A percentile compares a stretch with the other conserved stretches of the same genome.
Evolutionary conservation across 129 eudicot species (phyloP).

Genomic region (Centrapalus pauciflorus): DNA sequence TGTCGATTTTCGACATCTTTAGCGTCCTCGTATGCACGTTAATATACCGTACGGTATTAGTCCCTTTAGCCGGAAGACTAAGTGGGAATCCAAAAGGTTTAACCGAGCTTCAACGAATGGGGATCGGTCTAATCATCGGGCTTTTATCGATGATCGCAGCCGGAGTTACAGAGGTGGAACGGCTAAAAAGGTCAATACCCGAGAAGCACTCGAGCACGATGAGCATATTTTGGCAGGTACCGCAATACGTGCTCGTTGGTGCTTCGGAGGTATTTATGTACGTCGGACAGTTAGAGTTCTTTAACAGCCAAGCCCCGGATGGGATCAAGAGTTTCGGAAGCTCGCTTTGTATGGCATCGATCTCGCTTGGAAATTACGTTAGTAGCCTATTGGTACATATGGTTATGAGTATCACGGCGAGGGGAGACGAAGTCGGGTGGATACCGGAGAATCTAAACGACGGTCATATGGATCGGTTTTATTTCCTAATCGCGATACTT

Average conservation of each 20-base stretch:
- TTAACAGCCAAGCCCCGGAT: conserved; percentile 82
- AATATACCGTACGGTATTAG: conserved; percentile 48
- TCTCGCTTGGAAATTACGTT: conserved; percentile 67
- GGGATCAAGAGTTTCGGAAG: conserved; percentile 91
- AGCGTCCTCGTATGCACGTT: conserved; percentile 62
- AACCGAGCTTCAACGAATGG: conserved; percentile 85
- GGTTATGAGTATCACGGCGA: conserved; percentile 59
- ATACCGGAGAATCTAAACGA: conserved; percentile 53
- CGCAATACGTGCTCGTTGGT: conserved; percentile 73
- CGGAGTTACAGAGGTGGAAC: conserved; percentile 51
- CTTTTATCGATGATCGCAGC: conserved; percentile 70
- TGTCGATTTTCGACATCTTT: conserved; percentile 69
- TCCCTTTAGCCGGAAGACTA: conserved; percentile 49
- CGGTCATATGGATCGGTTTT: conserved; percentile 79
- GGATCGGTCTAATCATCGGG: conserved; percentile 65
- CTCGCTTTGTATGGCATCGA: conserved; percentile 84
- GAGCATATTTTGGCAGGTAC: conserved; percentile 81
- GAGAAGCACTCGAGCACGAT: conserved; percentile 27
- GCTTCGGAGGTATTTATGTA: conserved; percentile 93
- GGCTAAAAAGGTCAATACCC: conserved; percentile 39
- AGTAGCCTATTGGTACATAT: conserved; percentile 62
- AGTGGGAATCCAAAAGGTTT: conserved; percentile 64
- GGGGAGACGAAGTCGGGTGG: conserved; percentile 49
- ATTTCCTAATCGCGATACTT: conserved; percentile 54
- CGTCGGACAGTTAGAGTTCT: conserved; percentile 75